These are phyloP conservation scores for Stellera chamaejasme DNA, from an alignment of 345 rosid species.

Conservation along the genomic window DNA sequence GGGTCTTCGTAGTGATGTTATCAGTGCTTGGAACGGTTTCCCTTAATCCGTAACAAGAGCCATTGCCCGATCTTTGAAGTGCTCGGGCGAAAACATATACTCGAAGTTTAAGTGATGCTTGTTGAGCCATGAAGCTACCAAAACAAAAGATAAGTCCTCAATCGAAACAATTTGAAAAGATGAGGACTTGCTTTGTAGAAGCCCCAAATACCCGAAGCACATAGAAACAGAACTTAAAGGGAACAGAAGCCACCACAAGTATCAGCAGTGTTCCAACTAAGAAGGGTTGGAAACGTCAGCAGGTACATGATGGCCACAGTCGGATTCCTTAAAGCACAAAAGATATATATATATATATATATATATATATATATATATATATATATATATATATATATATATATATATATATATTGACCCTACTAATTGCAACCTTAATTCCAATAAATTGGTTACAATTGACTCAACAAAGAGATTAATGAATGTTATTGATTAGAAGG, in stretches of 20 bases:
- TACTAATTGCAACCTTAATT: no score
- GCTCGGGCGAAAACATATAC: conserved; percentile 64
- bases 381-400: no score
- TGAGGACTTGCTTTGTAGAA: background rate
- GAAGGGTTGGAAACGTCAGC: conserved; percentile 40
- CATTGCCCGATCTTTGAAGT: conserved; percentile 36
- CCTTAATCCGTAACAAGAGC: conserved; percentile 40
- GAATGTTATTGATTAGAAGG: no score
- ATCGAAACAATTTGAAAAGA: background rate
- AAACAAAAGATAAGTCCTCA: background rate
- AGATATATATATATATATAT: no score
- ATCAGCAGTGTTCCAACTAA: conserved; percentile 53
- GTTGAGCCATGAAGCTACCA: conserved; percentile 17
- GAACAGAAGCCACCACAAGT: conserved; percentile 55
- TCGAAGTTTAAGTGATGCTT: conserved; percentile 45
- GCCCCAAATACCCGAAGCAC: conserved; percentile 32
- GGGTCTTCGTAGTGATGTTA: no score
- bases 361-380: no score
- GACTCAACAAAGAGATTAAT: no score
- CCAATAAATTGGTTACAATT: no score
- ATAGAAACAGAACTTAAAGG: conserved; percentile 69
- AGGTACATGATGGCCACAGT: conserved; percentile 11
- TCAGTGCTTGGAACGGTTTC: no score
- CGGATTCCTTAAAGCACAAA: conserved; percentile 21
- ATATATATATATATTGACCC: no score